Percentiles rank a stretch among this genome's conserved stretches.
These are phyloP conservation scores for Sphaerulina vaccinii DNA, from an alignment of 2,329 filamentous ascomycete species.

Conservation along the genomic window DNA sequence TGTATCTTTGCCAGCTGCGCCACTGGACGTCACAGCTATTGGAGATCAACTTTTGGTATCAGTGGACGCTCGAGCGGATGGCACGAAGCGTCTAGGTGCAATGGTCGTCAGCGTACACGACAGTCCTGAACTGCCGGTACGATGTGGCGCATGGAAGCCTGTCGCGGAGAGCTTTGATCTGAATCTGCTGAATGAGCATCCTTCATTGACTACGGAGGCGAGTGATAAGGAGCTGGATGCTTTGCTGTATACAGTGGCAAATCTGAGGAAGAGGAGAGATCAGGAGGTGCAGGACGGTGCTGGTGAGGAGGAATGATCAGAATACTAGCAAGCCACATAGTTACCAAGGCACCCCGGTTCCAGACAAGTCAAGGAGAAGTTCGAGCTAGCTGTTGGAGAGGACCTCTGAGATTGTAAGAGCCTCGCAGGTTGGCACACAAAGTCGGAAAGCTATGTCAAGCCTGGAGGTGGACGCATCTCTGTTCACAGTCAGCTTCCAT, in stretches of 20 bases:
- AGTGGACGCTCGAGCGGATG: slow-evolving; percentile 10
- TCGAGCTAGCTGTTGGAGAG: too few relatives aligned
- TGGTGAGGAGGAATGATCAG: slow-evolving; percentile 1
- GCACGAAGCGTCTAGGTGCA: slow-evolving; percentile 2
- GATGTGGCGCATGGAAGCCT: slow-evolving; percentile 5
- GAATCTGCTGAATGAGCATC: slow-evolving; percentile 23
- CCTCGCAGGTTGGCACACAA: too few relatives aligned
- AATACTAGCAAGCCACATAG: neutral
- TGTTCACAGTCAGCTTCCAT: too few relatives aligned
- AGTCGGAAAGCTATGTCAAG: too few relatives aligned
- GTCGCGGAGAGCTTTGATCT: slow-evolving; percentile 4
- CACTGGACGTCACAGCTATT: slow-evolving; percentile 15
- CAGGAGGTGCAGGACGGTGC: slow-evolving; percentile 9
- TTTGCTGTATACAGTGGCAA: slow-evolving; percentile 49
- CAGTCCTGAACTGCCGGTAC: slow-evolving; percentile 1
- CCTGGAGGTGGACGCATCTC: too few relatives aligned
- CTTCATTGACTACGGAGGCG: slow-evolving; percentile 22
- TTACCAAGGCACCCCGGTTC: too few relatives aligned
- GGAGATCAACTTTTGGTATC: slow-evolving; percentile 15
- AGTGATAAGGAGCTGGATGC: slow-evolving; percentile 44
- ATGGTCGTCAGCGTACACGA: slow-evolving; percentile 3
- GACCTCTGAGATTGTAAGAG: too few relatives aligned
- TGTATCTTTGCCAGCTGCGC: neutral
- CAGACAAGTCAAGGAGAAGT: too few relatives aligned
- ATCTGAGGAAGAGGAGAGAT: slow-evolving; percentile 49